A percentile compares a stretch with the other conserved stretches of the same genome.
Conservation (phyloP, 768 basidiomycete genomes). For the Amanita muscaria region DNA sequence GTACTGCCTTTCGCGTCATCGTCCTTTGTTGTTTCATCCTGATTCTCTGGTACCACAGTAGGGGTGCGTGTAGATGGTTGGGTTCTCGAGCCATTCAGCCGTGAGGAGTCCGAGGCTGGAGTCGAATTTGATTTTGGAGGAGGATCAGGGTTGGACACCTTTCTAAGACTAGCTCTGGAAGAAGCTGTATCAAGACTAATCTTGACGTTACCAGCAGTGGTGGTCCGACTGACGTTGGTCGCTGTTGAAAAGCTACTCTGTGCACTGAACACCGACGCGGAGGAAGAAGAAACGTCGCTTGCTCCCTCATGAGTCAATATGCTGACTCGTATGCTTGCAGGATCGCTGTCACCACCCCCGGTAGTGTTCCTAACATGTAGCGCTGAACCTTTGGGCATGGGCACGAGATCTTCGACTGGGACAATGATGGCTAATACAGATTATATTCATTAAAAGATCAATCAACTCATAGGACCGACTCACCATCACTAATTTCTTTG, state of each 20-base stretch:
- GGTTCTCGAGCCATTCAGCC: conserved; percentile 11
- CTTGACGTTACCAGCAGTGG: conserved; percentile 5
- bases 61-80: conserved; percentile 15
- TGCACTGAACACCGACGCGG: conserved; percentile 38
- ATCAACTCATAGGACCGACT: conserved; percentile 18
- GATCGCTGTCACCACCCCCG: conserved; percentile 33
- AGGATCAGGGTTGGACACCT: conserved; percentile 22
- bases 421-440: conserved; percentile 69
- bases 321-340: conserved; percentile 36
- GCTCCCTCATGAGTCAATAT: conserved; percentile 21
- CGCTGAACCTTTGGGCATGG: conserved; percentile 21
- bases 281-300: conserved; percentile 17
- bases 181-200: conserved; percentile 1
- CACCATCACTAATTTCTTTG: conserved; percentile 80
- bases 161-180: conserved; percentile 9
- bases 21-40: neutral
- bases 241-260: conserved; percentile 28
- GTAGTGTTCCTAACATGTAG: conserved; percentile 15
- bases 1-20: conserved; percentile 7
- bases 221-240: conserved; percentile 10
- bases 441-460: neutral
- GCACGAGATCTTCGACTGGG: conserved; percentile 60
- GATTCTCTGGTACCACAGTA: conserved; percentile 12
- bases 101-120: conserved; percentile 41
- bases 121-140: conserved; percentile 57